These are phyloP conservation scores for Jamesozyma piceae DNA, from an alignment of 805 yeast genomes.

Conservation along the genomic window DNA sequence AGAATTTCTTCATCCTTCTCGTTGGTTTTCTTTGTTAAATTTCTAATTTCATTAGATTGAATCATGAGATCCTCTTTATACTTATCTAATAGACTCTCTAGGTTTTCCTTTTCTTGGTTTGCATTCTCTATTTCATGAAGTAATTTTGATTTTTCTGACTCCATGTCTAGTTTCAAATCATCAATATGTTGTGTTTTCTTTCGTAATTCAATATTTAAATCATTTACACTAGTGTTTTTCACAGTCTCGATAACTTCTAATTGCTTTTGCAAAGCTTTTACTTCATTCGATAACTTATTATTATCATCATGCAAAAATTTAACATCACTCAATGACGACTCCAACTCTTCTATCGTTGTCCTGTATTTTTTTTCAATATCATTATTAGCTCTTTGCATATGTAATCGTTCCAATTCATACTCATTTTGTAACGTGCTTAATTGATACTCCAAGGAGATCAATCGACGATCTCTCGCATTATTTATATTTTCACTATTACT, in stretches of 20 bases:
- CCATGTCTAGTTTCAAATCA: conserved; percentile 31
- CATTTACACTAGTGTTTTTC: conserved; percentile 26
- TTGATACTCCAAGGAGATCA: conserved; percentile 30
- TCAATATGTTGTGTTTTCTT: conserved; percentile 27
- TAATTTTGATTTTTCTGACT: conserved; percentile 12
- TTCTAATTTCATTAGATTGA: conserved; percentile 17
- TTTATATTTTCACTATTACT: neutral
- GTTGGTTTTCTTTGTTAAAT: conserved; percentile 14
- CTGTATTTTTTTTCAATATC: conserved; percentile 28
- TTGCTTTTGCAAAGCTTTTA: conserved; percentile 17
- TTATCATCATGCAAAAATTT: conserved; percentile 32
- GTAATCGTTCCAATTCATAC: conserved; percentile 26
- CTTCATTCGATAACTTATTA: conserved; percentile 11
- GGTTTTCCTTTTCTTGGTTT: conserved; percentile 14
- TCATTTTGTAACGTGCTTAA: conserved; percentile 33
- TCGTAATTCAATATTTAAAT: conserved; percentile 31
- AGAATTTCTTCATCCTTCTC: conserved; percentile 24
- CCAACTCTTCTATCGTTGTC: conserved; percentile 25
- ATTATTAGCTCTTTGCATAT: conserved; percentile 17
- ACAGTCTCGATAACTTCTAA: conserved; percentile 14
- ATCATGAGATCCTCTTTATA: conserved; percentile 21
- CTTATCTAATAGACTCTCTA: conserved; percentile 13
- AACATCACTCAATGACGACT: conserved; percentile 27
- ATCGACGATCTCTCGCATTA: conserved; percentile 16
- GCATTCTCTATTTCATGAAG: conserved; percentile 12